Percentiles rank a stretch among this genome's conserved stretches.
Conservation (phyloP, 2,329 filamentous ascomycete species). For the Beauveria caledonica region DNA sequence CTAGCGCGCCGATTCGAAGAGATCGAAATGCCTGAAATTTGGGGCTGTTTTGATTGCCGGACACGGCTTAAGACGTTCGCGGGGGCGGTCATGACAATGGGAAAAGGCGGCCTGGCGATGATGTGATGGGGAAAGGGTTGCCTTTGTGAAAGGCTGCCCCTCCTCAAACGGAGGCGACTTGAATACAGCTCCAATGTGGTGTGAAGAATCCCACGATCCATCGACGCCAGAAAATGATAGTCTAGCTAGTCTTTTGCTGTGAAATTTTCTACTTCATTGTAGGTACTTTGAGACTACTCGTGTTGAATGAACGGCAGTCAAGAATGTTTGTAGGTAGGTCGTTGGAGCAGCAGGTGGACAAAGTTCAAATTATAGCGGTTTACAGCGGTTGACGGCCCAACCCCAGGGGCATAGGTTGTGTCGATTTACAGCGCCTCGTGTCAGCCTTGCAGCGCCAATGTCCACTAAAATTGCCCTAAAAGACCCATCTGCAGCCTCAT, state of each 20-base stretch:
- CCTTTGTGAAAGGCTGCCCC: no score
- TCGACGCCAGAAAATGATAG: no score
- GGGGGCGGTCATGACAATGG: no score
- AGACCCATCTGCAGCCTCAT: background rate
- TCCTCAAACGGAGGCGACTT: no score
- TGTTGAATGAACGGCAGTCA: background rate
- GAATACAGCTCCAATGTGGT: no score
- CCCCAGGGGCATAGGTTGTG: background rate
- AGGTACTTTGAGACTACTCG: background rate
- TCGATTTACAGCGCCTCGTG: background rate
- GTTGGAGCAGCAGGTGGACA: no score
- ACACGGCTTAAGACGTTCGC: background rate
- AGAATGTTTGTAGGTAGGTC: no score
- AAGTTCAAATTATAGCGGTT: background rate
- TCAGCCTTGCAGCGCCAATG: background rate
- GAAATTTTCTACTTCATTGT: no score
- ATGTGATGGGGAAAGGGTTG: no score
- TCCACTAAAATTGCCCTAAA: background rate
- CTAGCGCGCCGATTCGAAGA: background rate
- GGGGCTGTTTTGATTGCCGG: background rate
- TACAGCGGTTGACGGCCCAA: background rate
- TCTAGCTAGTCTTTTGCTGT: no score
- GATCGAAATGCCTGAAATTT: background rate
- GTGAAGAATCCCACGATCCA: no score
- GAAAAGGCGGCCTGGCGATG: no score